phyloP scores from a whole-genome alignment of 768 basidiomycete species.

The Agrocybe pediades region DNA sequence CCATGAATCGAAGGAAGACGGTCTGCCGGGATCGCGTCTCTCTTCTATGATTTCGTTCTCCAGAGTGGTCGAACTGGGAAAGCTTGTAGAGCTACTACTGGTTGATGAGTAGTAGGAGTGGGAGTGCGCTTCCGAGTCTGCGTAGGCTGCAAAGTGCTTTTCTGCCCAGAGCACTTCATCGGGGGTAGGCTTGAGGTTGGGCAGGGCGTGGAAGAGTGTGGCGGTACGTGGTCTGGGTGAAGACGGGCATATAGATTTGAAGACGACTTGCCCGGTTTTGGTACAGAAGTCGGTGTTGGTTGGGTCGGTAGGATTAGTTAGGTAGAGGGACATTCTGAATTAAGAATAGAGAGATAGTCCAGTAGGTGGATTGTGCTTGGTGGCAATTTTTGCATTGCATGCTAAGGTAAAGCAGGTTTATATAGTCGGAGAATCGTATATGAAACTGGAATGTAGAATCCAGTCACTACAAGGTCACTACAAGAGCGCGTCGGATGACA shows the following conservation, averaged over 20 bases:
- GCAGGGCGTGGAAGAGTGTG: conserved; percentile 13
- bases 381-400: no score
- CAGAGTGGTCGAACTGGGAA: no score
- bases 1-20: conserved; percentile 6
- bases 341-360: background rate
- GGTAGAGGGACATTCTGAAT: conserved; percentile 16
- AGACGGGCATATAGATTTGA: conserved; percentile 14
- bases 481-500: no score
- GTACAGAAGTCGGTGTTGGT: conserved; percentile 20
- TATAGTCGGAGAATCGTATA: no score
- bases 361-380: no score
- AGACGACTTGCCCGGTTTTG: conserved; percentile 21
- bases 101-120: background rate
- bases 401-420: no score
- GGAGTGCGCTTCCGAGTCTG: background rate
- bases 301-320: conserved; percentile 13
- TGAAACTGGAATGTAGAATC: no score
- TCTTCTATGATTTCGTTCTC: background rate
- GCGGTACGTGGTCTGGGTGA: background rate
- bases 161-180: conserved; percentile 11
- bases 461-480: no score
- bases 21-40: background rate
- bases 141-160: conserved; percentile 3
- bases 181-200: conserved; percentile 3
- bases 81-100: no score